Base-by-base conservation (phyloP, 495 filamentous ascomycete genomes). In the Chaetomium fimeti region DNA sequence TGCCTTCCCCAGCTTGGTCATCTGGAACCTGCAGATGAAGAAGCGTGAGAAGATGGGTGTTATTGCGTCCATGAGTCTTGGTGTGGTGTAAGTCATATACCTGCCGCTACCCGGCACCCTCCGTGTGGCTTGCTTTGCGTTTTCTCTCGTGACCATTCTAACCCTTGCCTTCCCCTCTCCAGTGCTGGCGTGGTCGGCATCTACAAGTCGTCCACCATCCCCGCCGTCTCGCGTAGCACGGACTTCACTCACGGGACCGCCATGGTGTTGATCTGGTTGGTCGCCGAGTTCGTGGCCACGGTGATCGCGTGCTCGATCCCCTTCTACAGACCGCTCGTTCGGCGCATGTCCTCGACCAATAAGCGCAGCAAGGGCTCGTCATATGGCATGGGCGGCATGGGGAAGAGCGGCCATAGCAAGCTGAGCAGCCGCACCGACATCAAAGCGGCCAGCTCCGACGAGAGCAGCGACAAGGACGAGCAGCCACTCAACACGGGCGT, bases 231-330 rank as follows among this genome's bases (percentile, higher is more conserved):
- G 2, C 47, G 47, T 20, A 49, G 47, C 47, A 9, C 47, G 2
- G 47, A 49, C 20, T 49, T 49, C 22, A 49, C 47, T 12, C 22
- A 49, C 47, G 47, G 47, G 16, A 49, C 47, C 22, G 47, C 47
- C 47, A n/a, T 49, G 18, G 47, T 49, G 47, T 9, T 49, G 16
- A 49, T 49, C 47, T 49, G 47, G 47, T 9, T 49, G 47, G 47
- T 24, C 5, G 47, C 47, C 20, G 47, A 49, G 9, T 20, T 49
- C 9, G 20, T 20, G 47, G 47, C 47, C 16, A 49, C 47, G 1
- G 22, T 49, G 16, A 49, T 49, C 22, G 47, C 47, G 47, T 49
- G 47, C 47, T 49, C 47, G n/a, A 49, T 49, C 47, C 47, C 47
- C 47, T 49, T 49, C 20, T 49, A 8, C 9, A 2, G 47, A 20